Evolutionary conservation across 805 yeast species (phyloP).

Genomic region (Clavispora santaluciae): DNA sequence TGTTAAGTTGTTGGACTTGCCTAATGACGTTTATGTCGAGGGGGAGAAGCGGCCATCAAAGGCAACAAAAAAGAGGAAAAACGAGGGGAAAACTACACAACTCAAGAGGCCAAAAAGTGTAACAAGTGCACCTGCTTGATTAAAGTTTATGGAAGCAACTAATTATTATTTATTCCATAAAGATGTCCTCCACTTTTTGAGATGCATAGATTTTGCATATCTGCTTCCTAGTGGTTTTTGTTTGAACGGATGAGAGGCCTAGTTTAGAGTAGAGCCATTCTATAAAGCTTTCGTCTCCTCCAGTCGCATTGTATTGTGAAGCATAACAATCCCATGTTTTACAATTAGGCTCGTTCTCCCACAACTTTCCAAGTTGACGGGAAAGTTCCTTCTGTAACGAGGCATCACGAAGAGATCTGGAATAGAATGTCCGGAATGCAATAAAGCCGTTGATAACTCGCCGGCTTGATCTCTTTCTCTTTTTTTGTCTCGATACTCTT

Average conservation of each 20-base stretch:
- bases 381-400: constrained; percentile 5
- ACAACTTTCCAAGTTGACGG: constrained; percentile 3
- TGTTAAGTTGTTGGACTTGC: constrained; percentile 75
- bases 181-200: constrained; percentile 6
- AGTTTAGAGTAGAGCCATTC: constrained; percentile 4
- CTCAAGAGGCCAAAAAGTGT: constrained; percentile 22
- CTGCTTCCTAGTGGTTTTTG: not conserved
- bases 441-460: constrained; percentile 7
- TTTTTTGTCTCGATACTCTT: not conserved
- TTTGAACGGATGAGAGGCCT: not conserved
- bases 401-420: constrained; percentile 5
- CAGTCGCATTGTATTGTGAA: constrained; percentile 7
- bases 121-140: not conserved
- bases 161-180: not conserved
- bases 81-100: constrained; percentile 9
- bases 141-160: too few relatives aligned
- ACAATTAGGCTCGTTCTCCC: constrained; percentile 5
- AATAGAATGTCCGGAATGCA: constrained; percentile 6
- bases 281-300: constrained; percentile 5
- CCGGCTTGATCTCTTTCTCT: not conserved
- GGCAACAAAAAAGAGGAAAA: constrained; percentile 38
- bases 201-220: not conserved
- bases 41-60: constrained; percentile 75
- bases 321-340: constrained; percentile 7
- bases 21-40: constrained; percentile 72